These are phyloP conservation scores for Termitomyces sp. DNA, from an alignment of 768 basidiomycete species.

Conservation along the genomic window DNA sequence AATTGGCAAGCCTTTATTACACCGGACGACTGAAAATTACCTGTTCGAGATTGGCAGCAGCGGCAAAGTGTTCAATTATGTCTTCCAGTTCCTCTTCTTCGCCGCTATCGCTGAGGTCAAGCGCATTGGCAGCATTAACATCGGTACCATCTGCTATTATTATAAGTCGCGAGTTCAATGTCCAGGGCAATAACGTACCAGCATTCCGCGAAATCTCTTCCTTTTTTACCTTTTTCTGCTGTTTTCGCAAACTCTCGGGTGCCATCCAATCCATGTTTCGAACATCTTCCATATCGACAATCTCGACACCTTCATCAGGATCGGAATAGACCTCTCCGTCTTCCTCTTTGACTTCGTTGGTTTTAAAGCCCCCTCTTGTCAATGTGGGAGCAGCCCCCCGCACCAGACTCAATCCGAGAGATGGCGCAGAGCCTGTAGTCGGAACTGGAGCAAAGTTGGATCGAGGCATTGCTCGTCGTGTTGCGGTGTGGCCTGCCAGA, in stretches of 20 bases:
- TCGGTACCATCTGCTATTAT: constrained; percentile 17
- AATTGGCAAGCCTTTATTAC: background rate
- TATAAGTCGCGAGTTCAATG: background rate
- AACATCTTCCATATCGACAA: constrained; percentile 78
- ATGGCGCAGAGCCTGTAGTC: constrained; percentile 29
- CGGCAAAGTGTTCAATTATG: constrained; percentile 63
- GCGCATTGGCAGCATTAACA: constrained; percentile 50
- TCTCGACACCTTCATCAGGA: constrained; percentile 83
- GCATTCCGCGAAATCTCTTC: constrained; percentile 30
- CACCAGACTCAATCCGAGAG: constrained; percentile 46
- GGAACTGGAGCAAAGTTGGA: constrained; percentile 54
- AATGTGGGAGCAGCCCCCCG: constrained; percentile 45
- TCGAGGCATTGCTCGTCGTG: constrained; percentile 46
- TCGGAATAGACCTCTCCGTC: constrained; percentile 79
- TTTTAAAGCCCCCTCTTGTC: constrained; percentile 32
- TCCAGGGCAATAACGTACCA: constrained; percentile 17
- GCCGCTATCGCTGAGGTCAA: constrained; percentile 71
- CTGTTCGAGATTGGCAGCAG: constrained; percentile 31
- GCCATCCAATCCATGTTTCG: constrained; percentile 85
- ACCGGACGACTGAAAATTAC: constrained; percentile 22
- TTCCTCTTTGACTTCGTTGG: constrained; percentile 25
- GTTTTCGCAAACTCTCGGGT: constrained; percentile 61
- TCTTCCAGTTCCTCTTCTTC: constrained; percentile 79
- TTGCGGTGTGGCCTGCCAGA: constrained; percentile 47
- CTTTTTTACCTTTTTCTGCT: constrained; percentile 36